These are phyloP conservation scores for Thermothelomyces thermophilus DNA, from an alignment of 2,329 filamentous ascomycete species.

Conservation along the genomic window DNA sequence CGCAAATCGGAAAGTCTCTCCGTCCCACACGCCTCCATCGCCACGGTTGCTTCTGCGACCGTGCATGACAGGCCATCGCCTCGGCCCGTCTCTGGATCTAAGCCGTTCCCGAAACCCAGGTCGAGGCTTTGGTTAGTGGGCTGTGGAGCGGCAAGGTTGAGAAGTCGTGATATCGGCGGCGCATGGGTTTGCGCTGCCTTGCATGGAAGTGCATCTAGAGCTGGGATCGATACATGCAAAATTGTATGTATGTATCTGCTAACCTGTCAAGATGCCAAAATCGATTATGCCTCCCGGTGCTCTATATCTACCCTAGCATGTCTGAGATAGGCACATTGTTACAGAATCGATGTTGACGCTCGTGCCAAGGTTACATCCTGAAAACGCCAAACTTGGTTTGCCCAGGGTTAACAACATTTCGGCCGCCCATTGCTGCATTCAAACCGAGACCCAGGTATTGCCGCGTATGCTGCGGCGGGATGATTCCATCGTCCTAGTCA, in stretches of 20 bases:
- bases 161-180: too few species aligned
- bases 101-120: background rate
- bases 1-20: background rate
- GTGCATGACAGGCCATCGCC: background rate
- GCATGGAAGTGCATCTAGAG: too few species aligned
- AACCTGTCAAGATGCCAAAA: too few species aligned
- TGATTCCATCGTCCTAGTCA: constrained; percentile 65
- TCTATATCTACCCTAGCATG: too few species aligned
- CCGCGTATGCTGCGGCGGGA: constrained; percentile 69
- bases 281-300: too few species aligned
- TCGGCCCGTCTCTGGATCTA: background rate
- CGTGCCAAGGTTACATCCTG: constrained; percentile 55
- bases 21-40: background rate
- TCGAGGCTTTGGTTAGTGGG: too few species aligned
- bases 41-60: background rate
- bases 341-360: background rate
- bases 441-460: constrained; percentile 66
- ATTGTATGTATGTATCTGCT: too few species aligned
- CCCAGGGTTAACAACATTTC: constrained; percentile 52
- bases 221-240: too few species aligned
- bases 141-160: too few species aligned
- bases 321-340: too few species aligned
- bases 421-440: constrained; percentile 63
- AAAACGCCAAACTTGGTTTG: constrained; percentile 73
- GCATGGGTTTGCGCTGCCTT: too few species aligned